phyloP scores from a whole-genome alignment of 768 basidiomycete genomes.

The Paxillus rubicundulus region DNA sequence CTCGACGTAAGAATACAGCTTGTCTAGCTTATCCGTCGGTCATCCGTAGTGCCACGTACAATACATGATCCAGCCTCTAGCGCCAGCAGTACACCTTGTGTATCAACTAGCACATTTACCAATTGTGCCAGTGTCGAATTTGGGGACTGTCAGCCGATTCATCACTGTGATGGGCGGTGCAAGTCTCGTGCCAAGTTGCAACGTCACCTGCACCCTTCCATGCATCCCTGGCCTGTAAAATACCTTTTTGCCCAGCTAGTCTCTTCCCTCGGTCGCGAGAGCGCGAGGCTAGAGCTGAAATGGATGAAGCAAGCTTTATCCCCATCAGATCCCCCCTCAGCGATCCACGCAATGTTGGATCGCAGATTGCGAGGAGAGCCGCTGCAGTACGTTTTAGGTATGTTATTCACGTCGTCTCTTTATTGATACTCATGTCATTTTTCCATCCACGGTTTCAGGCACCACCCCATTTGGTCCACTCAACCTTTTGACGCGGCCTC shows the following conservation, averaged over 20 bases:
- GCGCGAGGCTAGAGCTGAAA: slow-evolving; percentile 41
- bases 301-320: slow-evolving; percentile 45
- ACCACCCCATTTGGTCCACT: slow-evolving; percentile 88
- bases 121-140: background rate
- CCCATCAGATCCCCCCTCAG: slow-evolving; percentile 22
- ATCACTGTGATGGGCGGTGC: background rate
- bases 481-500: slow-evolving; percentile 65
- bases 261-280: slow-evolving; percentile 32
- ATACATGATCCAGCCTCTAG: background rate
- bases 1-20: background rate
- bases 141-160: background rate
- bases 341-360: slow-evolving; percentile 46
- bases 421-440: background rate
- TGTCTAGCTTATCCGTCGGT: background rate
- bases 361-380: slow-evolving; percentile 72
- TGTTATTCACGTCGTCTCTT: slow-evolving; percentile 6
- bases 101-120: background rate
- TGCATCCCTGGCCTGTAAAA: slow-evolving; percentile 10
- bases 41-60: slow-evolving; percentile 5
- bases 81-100: background rate
- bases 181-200: background rate
- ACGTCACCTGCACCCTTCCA: background rate
- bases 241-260: slow-evolving; percentile 31
- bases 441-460: slow-evolving; percentile 34
- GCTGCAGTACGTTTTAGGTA: slow-evolving; percentile 89